Evolutionary conservation across 1,284 basidiomycete genomes (phyloP).

Genomic region (Irpex sp.): DNA sequence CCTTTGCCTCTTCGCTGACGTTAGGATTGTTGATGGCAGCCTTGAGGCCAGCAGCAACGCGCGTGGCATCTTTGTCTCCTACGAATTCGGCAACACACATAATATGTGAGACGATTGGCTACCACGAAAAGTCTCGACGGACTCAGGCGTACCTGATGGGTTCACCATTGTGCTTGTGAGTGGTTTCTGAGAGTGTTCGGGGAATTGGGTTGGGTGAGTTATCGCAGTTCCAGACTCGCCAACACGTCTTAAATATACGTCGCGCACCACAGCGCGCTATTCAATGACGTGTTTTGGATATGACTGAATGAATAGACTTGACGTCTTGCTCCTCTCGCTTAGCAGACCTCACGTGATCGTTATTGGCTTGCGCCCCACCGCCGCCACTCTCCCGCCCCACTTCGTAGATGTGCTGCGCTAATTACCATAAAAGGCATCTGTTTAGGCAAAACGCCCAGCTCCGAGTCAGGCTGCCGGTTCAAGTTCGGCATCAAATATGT

Average conservation of each 20-base stretch:
- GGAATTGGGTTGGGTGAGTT: not conserved
- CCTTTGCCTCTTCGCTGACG: constrained; percentile 48
- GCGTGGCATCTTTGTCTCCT: constrained; percentile 31
- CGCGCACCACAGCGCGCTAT: not conserved
- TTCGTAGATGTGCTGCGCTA: not conserved
- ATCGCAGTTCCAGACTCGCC: not conserved
- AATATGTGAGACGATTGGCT: not conserved
- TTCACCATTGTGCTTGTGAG: not conserved
- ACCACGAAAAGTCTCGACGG: too few relatives aligned
- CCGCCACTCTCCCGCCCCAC: not conserved
- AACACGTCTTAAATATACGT: too few relatives aligned
- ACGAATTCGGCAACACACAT: not conserved
- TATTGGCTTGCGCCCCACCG: not conserved
- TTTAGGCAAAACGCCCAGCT: not conserved
- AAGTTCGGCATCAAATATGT: too few relatives aligned
- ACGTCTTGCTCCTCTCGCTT: not conserved
- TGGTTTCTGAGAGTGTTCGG: not conserved
- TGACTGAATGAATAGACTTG: not conserved
- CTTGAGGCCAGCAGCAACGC: constrained; percentile 51
- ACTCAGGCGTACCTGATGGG: not conserved
- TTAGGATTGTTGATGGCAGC: constrained; percentile 52
- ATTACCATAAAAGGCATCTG: not conserved
- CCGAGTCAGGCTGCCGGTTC: not conserved
- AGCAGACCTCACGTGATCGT: not conserved
- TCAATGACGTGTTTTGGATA: not conserved